Evolutionary conservation across 441 rosid genomes (phyloP), one percentile per base, ranked within the genome.

Genomic region (Adansonia madagascariensis): DNA sequence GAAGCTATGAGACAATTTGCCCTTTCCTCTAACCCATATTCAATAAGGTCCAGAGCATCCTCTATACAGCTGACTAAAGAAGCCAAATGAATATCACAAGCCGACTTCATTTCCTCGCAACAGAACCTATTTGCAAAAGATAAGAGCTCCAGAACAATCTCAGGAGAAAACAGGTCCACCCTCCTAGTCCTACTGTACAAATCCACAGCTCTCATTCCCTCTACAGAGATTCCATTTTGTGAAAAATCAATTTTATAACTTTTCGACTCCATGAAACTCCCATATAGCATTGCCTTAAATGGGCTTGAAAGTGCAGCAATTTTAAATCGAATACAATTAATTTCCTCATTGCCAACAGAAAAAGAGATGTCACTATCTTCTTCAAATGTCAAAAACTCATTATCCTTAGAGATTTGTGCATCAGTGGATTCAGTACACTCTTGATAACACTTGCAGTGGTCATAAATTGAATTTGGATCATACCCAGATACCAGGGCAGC

Each of bases 91-190:
- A 83, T 78, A 77, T 89, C 96, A 71, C 90, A 90, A 3, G 80
- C 84, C 68, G 88, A 84, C 84, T 87, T 91, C 79, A 90, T 85
- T 69, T 90, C 91, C 27, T 85, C 90, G 61, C 94, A 91, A 62
- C 92, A 91, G 80, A 90, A 91, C 83, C 85, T 86, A 79, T 86
- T 90, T 6, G 94, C 89, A 27, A 89, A 90, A 4, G 81, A 81
- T 47, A 91, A 88, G 8, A 90, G 85, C 87, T 90, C 92, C 77
- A 90, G 78, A 43, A 89, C 88, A 62, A 89, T 78, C 71, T 81
- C 76, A 8, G 88, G 87, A 41, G 85, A 79, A 60, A 90, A 86
- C 41, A 78, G 63, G 73, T 84, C 83, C 65, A 89, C 81, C 77
- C 84, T 86, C 69, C 81, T 80, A 65, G 78, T 85, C 85, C 96